Base-by-base conservation (phyloP, 352 stramenopile genomes). In the Globisporangium paroecandrum region DNA sequence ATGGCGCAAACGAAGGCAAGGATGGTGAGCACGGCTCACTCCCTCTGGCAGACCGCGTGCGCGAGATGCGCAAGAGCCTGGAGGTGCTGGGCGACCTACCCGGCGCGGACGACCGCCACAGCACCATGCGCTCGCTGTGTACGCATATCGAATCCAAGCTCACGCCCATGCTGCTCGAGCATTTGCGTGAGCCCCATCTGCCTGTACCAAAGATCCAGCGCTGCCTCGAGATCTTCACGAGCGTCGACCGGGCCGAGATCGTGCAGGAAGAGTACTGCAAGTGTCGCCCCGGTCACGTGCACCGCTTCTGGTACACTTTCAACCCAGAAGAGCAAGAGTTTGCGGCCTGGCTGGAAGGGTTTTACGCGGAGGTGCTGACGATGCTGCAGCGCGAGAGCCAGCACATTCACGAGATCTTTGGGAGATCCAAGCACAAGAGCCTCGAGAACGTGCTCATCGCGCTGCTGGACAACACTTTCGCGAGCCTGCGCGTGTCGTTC, bases 51-150 rank as follows among this genome's bases (percentile, higher is more conserved):
- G 69, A 82, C 12, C 78, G 82, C 25, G 77, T 92, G 43, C 64
- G 62, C 18, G 81, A 92, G 70, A 90, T 92, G 84, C 79, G 71
- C 36, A 68, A 64, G 51, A 92, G 84, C 73, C 72, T 92, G 41
- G 73, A 83, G 59, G 75, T 90, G 8, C 69, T 93, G 6, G 69
- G 80, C 34, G 79, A 91, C 24, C 76, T 93, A 60, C 85, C 85
- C 4, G 85, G 84, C 22, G 77, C 78, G 2, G 78, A 74, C 53
- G 84, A 90, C 58, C 81, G 84, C 1, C 68, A 69, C 54, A 72
- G 78, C 59, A 90, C 82, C 0, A 73, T 90, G 72, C 63, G 86
- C 38, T 64, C 65, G 53, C 73, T 92, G 25, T 87, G 73, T 36
- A 62, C 55, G 32, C 81, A 90, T 72, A 84, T 92, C 36, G 82